Evolutionary conservation across 2,329 filamentous ascomycete species (phyloP), one percentile per base, ranked within the genome.

Genomic region (Pseudogymnoascus pannorum): DNA sequence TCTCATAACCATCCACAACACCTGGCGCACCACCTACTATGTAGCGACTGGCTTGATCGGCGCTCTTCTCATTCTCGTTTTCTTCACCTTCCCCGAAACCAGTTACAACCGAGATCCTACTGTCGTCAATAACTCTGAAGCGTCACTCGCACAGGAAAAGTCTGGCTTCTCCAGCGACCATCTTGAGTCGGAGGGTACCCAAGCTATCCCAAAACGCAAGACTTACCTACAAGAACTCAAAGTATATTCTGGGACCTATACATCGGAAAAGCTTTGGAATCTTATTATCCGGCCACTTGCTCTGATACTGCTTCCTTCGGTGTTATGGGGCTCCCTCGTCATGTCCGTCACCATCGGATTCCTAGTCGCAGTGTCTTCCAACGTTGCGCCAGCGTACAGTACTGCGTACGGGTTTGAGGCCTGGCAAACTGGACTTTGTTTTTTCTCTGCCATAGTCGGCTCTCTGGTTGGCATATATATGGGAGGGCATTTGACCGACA

Each of bases 31-130:
- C 36, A 82, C 83, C 58, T 83, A 83, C 66, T 75, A 79, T 65
- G 75, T 82, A 8, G 76, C 77, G 4, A 69, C 76, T 2, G 80
- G 75, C n/a, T 68, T 84, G 11, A 74, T 84, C 51, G 81, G 78
- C 11, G 64, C 74, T 7, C 72, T 78, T 22, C 76, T 80, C 1
- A 59, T 83, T 0, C 64, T 83, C 2, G 75, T 79, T 6, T 71
- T 81, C 66, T 77, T 85, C 61, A 79, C 79, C 5, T 79, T 85
- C 59, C 81, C 82, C 0, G 82, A 84, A 68, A 84, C 81, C 0
- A 76, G 76, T 7, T 84, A 76, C 67, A 70, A 67, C 35, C 75
- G 79, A 62, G 66, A 66, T 16, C 57, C 14, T 20, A n/a, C 38
- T 18, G 11, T 20, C 4, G 16, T 42, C 38, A 42, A 20, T 18